These are phyloP conservation scores for Colletotrichum gigasporum DNA, from an alignment of 2,329 filamentous ascomycete species.

Conservation along the genomic window DNA sequence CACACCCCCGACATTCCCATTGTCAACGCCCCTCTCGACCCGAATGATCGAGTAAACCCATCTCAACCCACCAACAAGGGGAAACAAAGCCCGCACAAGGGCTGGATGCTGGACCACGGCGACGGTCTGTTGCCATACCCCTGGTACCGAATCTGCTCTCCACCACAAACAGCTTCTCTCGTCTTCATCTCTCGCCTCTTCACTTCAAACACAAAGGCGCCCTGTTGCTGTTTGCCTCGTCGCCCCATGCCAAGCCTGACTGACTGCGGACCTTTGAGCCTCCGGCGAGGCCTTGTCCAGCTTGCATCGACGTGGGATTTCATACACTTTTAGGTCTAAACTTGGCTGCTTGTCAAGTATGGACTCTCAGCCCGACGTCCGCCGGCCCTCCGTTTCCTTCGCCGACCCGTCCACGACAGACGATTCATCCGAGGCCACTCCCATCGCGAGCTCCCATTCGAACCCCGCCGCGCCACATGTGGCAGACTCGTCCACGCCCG, in stretches of 20 bases:
- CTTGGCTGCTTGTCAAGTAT: not conserved
- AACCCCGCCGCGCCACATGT: not conserved
- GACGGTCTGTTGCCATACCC: not conserved
- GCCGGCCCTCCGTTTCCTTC: conserved; percentile 18
- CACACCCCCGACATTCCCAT: conserved; percentile 18
- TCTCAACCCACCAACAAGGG: not conserved
- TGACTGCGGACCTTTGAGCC: conserved; percentile 18
- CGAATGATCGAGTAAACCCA: conserved; percentile 8
- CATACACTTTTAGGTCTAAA: conserved; percentile 25
- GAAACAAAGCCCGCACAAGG: not conserved
- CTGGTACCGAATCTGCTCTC: too few species aligned
- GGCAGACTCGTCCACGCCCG: not conserved
- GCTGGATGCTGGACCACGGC: not conserved
- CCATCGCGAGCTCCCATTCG: conserved; percentile 13
- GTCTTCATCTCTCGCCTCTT: not conserved
- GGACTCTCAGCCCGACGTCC: conserved; percentile 10
- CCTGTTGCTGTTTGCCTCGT: not conserved
- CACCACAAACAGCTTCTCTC: not conserved
- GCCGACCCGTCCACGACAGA: conserved; percentile 8
- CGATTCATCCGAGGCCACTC: conserved; percentile 18
- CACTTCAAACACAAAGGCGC: not conserved
- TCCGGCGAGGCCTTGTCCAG: conserved; percentile 23
- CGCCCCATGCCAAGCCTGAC: conserved; percentile 23
- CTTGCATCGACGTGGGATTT: conserved; percentile 1
- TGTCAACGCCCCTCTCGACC: not conserved